Evolutionary conservation across 768 basidiomycete genomes (phyloP), one percentile per base, ranked within the genome.

Genomic region (Termitomyces sp.): DNA sequence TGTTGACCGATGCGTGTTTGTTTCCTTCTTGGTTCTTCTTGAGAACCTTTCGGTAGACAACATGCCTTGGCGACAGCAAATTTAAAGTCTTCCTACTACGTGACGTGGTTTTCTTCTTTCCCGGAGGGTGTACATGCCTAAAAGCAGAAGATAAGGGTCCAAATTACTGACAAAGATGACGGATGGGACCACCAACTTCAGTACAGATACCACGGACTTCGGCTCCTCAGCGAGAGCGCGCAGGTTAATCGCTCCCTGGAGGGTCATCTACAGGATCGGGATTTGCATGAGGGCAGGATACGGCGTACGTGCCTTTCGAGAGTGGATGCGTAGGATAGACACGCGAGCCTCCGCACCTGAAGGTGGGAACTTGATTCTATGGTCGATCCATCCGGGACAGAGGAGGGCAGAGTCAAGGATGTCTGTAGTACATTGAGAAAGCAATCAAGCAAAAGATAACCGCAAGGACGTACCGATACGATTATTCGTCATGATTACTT

Each of bases 201-300:
- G 95, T 96, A 69, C 94, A 96, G 64, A 97, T 97, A 73, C 95
- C 96, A 15, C 96, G 82, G 15, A 98, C 96, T 70, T 99, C 96
- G 1, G 96, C 96, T 62, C 96, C 96, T 1, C 93, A 96, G 96
- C 96, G 2, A 99, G 78, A 1, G 88, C 86, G 15, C 93, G 89
- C n/a, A 98, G 80, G 74, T 99, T 94, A 71, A 99, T 99, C 1
- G 95, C 95, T 56, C 96, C 83, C 74, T 98, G 96, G 31, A 98
- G 77, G 1, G 94, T 97, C 96, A 98, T 99, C 91, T 94, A 48
- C 46, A 37, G 61, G 54, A 37, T 12, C 15, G 0, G 41, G 11
- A 46, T 3, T 12, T 47, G 23, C 57, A 21, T 42, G 7, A 42
- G 21, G 1, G 6, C 30, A n/a, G n/a, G 35, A 38, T 21, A 17